These are phyloP conservation scores for Aspergillus bertholletiae DNA, from an alignment of 495 filamentous ascomycete genomes.

Conservation along the genomic window DNA sequence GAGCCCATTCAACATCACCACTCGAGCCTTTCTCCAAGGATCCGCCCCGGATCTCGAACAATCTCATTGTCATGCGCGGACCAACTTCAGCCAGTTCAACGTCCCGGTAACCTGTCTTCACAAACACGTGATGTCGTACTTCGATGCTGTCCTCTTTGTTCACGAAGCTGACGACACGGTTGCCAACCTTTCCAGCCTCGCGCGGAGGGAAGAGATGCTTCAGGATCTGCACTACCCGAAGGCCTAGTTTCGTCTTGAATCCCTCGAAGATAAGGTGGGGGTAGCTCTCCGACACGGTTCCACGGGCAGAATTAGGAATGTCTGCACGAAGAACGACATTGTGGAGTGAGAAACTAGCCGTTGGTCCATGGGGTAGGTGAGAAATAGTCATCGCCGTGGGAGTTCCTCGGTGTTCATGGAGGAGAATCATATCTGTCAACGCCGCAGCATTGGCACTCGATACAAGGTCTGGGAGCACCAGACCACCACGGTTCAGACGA, in stretches of 20 bases:
- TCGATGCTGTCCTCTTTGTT: constrained; percentile 95
- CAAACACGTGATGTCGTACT: constrained; percentile 77
- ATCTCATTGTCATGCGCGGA: constrained; percentile 91
- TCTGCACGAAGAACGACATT: constrained; percentile 93
- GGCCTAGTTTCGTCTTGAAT: constrained; percentile 79
- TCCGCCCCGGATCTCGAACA: constrained; percentile 92
- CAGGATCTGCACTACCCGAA: constrained; percentile 81
- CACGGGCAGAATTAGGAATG: constrained; percentile 80
- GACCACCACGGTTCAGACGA: constrained; percentile 85
- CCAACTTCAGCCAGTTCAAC: constrained; percentile 95
- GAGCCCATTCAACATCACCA: constrained; percentile 93
- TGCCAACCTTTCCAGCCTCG: constrained; percentile 78
- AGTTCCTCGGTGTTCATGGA: constrained; percentile 91
- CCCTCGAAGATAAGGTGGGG: constrained; percentile 95
- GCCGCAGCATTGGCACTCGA: constrained; percentile 72
- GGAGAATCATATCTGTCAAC: constrained; percentile 78
- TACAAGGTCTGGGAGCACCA: constrained; percentile 81
- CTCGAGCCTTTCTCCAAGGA: constrained; percentile 86
- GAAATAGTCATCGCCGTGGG: constrained; percentile 88
- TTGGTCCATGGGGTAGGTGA: constrained; percentile 92
- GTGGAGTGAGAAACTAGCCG: constrained; percentile 84
- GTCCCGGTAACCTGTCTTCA: constrained; percentile 78
- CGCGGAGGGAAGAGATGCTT: constrained; percentile 94
- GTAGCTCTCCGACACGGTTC: constrained; percentile 91
- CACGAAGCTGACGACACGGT: constrained; percentile 86